Base-by-base conservation (phyloP, 176 grass and related monocot genomes). In the Canna indica region DNA sequence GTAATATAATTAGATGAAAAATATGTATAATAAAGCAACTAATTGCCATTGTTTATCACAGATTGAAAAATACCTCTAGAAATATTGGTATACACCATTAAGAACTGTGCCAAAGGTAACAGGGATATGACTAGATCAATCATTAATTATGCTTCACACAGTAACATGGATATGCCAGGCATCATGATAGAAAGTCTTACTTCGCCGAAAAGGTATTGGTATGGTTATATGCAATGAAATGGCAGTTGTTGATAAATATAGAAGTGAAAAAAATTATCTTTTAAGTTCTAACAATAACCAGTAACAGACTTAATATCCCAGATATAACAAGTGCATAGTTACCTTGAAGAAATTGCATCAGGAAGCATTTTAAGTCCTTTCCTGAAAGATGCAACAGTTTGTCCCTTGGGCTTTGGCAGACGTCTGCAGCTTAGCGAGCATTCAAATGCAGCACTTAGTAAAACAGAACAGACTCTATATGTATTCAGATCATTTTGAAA, bases 311-410 rank as follows among this genome's bases (percentile, higher is more conserved):
- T n/a, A 54, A 28, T 42, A 36, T 24, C 8, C 18, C 42, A 7
- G 38, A 4, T 10, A 17, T 7, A n/a, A 47, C 25, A 67, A 45
- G 12, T 31, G 44, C 77, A 61, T 60, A 78, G 39, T 65, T 77
- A 99, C 95, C 82, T 90, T 44, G 95, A 93, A 59, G 83, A 82
- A 41, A 99, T 94, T 25, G 86, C 86, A 88, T 90, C 83, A 33
- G 95, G 95, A 50, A 99, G 84, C 86, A 87, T 90, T 25, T 79
- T 70, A 38, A 99, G 90, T 38, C 95, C 95, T 73, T 94, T 99
- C 75, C 78, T 83, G 75, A 94, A 99, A 63, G 95, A 99, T 75
- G 84, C 95, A 72, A 99, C 84, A n/a, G 90, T 94, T 78, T 99
- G 95, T 17, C 95, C 95, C 69, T 93, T 99, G 30, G 87, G 90